These are phyloP conservation scores for Cladosporium sp. DNA, from an alignment of 2,329 filamentous ascomycete species.

Conservation along the genomic window DNA sequence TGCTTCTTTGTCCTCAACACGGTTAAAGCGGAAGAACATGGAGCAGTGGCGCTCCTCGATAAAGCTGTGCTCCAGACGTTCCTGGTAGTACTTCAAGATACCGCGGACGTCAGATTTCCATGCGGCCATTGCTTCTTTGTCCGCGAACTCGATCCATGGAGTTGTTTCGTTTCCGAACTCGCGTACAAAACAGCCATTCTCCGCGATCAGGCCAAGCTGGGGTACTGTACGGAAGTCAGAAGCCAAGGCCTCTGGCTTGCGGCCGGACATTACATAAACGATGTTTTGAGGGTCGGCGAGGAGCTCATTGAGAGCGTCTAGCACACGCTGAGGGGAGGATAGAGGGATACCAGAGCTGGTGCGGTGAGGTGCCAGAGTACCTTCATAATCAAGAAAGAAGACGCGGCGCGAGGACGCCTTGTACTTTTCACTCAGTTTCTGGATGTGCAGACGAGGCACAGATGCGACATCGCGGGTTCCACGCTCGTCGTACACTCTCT, in stretches of 20 bases:
- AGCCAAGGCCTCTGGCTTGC: conserved; percentile 82
- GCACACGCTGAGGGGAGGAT: conserved; percentile 78
- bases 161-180: conserved; percentile 50
- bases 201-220: conserved; percentile 82
- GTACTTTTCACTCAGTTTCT: conserved; percentile 63
- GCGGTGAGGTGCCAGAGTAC: conserved; percentile 83
- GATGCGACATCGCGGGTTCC: conserved; percentile 78
- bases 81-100: conserved; percentile 84
- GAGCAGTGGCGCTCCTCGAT: conserved; percentile 91
- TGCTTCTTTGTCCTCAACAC: conserved; percentile 69
- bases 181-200: conserved; percentile 89
- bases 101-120: conserved; percentile 83
- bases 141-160: conserved; percentile 74
- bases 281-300: conserved; percentile 75
- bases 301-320: conserved; percentile 78
- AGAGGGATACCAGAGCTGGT: conserved; percentile 80
- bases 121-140: conserved; percentile 62
- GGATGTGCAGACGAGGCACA: conserved; percentile 76
- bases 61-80: conserved; percentile 81
- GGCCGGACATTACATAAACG: conserved; percentile 90
- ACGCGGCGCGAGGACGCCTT: conserved; percentile 62
- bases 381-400: conserved; percentile 91
- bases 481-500: conserved; percentile 77
- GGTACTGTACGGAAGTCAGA: conserved; percentile 79
- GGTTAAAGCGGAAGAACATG: conserved; percentile 84